Evolutionary conservation across 495 filamentous ascomycete genomes (phyloP), one percentile per base, ranked within the genome.

Genomic region (Xylaria scruposa): DNA sequence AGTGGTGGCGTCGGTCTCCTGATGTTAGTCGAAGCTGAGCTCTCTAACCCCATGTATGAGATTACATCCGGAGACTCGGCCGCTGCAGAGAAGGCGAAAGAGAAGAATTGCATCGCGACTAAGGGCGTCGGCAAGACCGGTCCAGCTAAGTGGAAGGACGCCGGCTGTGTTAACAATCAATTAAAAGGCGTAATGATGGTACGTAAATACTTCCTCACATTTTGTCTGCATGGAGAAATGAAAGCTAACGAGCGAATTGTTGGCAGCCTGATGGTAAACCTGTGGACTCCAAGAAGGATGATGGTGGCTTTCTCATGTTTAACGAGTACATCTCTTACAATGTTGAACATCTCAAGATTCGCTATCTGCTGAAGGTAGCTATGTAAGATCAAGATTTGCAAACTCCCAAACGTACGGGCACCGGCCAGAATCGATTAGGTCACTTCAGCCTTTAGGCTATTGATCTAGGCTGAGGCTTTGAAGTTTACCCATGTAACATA

Each of bases 321-420:
- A 87, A 88, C 64, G 86, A 88, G 83, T 93, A 92, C 75, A 91
- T 93, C 68, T 85, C 85, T 17, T 93, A 93, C 73, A 87, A 92
- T 74, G 83, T 91, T n/a, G 83, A 88, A 15, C 91, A 93, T 81
- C 85, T 93, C 42, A 84, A 87, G n/a, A 83, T 91, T 68, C 82
- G 88, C 4, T 93, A 93, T 74, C 79, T 93, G 24, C 88, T 93
- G 74, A 84, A 85, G 8, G 87, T 91, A 24, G 74, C 75, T 44
- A 85, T 86, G 78, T 76, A 73, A 49, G 24, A 63, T 10, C 4
- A 61, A 3, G 19, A n/a, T 36, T 24, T 61, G 9, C 9, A 9
- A 61, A 21, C 4, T 24, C 19, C 29, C 24, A 38, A 38, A 60
- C 19, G 15, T 8, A 21, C 21, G 8, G 33, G 19, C 33, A n/a